Evolutionary conservation across 257 asterid species (phyloP).

Genomic region (Agastache rugosa): DNA sequence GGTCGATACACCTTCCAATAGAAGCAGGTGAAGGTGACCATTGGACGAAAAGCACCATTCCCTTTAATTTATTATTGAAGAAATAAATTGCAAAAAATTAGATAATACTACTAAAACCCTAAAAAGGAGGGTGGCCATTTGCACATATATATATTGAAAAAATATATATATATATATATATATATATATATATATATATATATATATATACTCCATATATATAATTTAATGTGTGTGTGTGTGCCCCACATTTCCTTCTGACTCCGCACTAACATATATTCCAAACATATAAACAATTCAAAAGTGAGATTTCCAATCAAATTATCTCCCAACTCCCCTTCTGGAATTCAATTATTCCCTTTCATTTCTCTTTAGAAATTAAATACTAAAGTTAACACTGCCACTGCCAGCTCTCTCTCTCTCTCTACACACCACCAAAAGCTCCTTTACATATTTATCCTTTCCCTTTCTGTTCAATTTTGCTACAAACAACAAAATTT

Average conservation of each 20-base stretch:
- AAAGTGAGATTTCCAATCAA: slow-evolving; percentile 71
- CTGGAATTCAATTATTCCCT: slow-evolving; percentile 68
- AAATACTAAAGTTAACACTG: slow-evolving; percentile 44
- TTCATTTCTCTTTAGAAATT: slow-evolving; percentile 43
- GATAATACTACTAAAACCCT: slow-evolving; percentile 39
- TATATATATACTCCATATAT: too few relatives aligned
- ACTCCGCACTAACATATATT: slow-evolving; percentile 83
- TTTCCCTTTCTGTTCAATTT: slow-evolving; percentile 34
- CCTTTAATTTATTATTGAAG: slow-evolving; percentile 16
- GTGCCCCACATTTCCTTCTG: slow-evolving; percentile 56
- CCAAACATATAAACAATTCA: slow-evolving; percentile 70
- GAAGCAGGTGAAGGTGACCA: slow-evolving; percentile 53
- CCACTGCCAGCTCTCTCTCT: slow-evolving; percentile 60
- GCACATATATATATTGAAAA: background rate
- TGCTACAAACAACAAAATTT: slow-evolving; percentile 52
- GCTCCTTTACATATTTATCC: slow-evolving; percentile 51
- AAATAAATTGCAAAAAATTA: slow-evolving; percentile 26
- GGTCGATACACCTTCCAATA: slow-evolving; percentile 40
- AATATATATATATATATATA: too few relatives aligned
- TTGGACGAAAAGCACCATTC: slow-evolving; percentile 48
- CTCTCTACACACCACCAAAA: slow-evolving; percentile 43
- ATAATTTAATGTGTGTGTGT: too few relatives aligned
- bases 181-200: too few relatives aligned
- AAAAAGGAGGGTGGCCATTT: slow-evolving; percentile 38
- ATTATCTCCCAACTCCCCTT: slow-evolving; percentile 56